A percentile compares a stretch with the other conserved stretches of the same genome.
Evolutionary conservation across 495 filamentous ascomycete species (phyloP).

Genomic region (Thermothielavioides terrestris): DNA sequence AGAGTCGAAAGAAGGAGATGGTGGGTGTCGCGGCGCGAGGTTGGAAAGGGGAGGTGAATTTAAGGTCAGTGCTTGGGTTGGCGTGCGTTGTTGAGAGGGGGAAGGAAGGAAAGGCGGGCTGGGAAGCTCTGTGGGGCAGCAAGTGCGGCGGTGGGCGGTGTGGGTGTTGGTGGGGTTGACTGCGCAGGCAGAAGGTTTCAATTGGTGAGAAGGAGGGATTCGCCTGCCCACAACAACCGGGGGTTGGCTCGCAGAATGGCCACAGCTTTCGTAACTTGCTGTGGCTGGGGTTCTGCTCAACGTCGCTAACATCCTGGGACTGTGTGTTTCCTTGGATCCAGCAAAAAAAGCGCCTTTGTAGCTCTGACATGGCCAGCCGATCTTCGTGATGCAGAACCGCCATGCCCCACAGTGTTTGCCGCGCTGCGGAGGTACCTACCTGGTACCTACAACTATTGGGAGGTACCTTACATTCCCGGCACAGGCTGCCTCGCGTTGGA

Average conservation of each 20-base stretch:
- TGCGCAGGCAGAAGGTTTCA: constrained; percentile 27
- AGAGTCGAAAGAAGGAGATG: constrained; percentile 32
- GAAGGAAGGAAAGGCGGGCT: constrained; percentile 17
- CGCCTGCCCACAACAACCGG: constrained; percentile 26
- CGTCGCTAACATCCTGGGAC: too few species aligned
- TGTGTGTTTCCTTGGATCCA: too few species aligned
- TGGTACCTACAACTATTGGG: too few species aligned
- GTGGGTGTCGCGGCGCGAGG: constrained; percentile 26
- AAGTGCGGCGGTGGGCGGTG: constrained; percentile 12
- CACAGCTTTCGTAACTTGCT: constrained; percentile 19
- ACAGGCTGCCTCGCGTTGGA: constrained; percentile 4
- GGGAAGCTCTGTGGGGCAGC: constrained; percentile 15
- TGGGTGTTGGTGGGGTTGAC: constrained; percentile 13
- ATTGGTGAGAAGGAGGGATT: constrained; percentile 28
- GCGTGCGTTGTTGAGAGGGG: constrained; percentile 23
- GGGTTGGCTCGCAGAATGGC: constrained; percentile 10
- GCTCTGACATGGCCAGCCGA: too few species aligned
- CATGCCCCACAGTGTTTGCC: too few species aligned
- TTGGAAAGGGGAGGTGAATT: constrained; percentile 45
- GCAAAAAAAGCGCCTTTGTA: too few species aligned
- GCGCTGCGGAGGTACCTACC: too few species aligned
- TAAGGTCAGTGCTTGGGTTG: constrained; percentile 38
- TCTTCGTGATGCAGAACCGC: too few species aligned
- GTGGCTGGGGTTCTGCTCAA: constrained; percentile 30
- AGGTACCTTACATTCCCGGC: too few species aligned